Percentiles rank a stretch among this genome's conserved stretches.
These are phyloP conservation scores for Fusarium fujikuroi DNA, from an alignment of 2,329 filamentous ascomycete genomes.

Conservation along the genomic window DNA sequence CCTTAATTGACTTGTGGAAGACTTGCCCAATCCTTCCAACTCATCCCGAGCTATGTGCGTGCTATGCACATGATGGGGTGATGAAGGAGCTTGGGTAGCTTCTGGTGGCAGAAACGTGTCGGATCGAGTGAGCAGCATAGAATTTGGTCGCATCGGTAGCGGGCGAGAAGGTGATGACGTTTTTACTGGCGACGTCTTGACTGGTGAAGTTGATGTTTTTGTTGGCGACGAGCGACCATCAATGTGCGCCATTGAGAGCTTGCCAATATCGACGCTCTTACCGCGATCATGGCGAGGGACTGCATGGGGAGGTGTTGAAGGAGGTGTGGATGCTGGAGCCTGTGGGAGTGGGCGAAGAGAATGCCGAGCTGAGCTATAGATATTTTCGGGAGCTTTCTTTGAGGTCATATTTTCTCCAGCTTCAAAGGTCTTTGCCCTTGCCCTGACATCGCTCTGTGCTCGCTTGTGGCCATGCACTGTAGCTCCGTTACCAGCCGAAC, in stretches of 20 bases:
- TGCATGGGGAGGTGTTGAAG: constrained; percentile 53
- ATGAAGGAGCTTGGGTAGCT: constrained; percentile 48
- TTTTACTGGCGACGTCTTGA: constrained; percentile 5
- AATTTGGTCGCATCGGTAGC: constrained; percentile 64
- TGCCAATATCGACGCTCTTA: constrained; percentile 72
- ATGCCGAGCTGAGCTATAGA: constrained; percentile 78
- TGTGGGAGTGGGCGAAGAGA: constrained; percentile 81
- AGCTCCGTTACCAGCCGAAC: constrained; percentile 57
- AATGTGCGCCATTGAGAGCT: constrained; percentile 60
- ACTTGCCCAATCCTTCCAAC: constrained; percentile 83
- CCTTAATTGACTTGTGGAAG: constrained; percentile 88
- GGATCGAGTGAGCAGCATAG: constrained; percentile 68
- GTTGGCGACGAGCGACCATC: constrained; percentile 54
- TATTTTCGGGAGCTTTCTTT: constrained; percentile 65
- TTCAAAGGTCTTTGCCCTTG: constrained; percentile 62
- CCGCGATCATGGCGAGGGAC: constrained; percentile 63
- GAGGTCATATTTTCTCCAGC: constrained; percentile 55
- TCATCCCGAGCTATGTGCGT: constrained; percentile 72
- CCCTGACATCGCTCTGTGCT: constrained; percentile 76
- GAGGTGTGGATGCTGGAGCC: constrained; percentile 61
- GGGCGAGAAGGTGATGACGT: constrained; percentile 53
- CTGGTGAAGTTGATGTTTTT: constrained; percentile 1
- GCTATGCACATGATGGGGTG: constrained; percentile 45
- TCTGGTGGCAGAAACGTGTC: constrained; percentile 60
- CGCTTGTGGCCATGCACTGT: constrained; percentile 70